Conservation (phyloP, 192 early-diverging fungal species). For the Umbelopsis ramanniana region DNA sequence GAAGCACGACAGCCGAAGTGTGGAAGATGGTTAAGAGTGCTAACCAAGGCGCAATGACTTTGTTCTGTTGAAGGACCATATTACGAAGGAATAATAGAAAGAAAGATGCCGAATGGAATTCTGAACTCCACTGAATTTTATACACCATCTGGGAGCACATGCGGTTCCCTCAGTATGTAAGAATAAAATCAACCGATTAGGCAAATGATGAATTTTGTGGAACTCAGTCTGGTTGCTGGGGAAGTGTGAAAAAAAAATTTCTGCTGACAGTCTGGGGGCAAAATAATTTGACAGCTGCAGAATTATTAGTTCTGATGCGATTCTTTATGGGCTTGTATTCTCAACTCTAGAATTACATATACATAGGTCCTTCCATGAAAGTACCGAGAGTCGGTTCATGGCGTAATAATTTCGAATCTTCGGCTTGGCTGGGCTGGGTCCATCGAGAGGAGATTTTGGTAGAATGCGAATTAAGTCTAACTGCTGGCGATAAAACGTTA, state of each 20-base stretch:
- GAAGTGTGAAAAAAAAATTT: background rate
- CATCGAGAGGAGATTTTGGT: too few relatives aligned
- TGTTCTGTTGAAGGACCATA: conserved; percentile 23
- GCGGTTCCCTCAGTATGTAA: conserved; percentile 7
- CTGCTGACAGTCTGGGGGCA: conserved; percentile 5
- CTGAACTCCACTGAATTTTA: background rate
- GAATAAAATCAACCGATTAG: conserved; percentile 14
- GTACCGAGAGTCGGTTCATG: too few relatives aligned
- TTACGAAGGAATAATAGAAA: background rate
- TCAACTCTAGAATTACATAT: too few relatives aligned
- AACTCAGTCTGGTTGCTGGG: background rate
- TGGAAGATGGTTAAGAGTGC: conserved; percentile 24
- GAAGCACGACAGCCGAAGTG: conserved; percentile 8
- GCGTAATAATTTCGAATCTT: too few relatives aligned
- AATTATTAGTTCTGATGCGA: too few relatives aligned
- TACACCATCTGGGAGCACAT: background rate
- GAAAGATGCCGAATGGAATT: background rate
- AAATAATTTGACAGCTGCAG: background rate
- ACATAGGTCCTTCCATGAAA: too few relatives aligned
- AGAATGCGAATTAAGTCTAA: too few relatives aligned
- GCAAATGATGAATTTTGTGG: conserved; percentile 10
- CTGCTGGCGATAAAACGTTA: too few relatives aligned
- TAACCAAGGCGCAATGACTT: conserved; percentile 15
- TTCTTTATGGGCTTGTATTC: too few relatives aligned
- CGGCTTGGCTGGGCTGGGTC: too few relatives aligned